Evolutionary conservation across 768 basidiomycete genomes (phyloP).

Genomic region (Russula sp.): DNA sequence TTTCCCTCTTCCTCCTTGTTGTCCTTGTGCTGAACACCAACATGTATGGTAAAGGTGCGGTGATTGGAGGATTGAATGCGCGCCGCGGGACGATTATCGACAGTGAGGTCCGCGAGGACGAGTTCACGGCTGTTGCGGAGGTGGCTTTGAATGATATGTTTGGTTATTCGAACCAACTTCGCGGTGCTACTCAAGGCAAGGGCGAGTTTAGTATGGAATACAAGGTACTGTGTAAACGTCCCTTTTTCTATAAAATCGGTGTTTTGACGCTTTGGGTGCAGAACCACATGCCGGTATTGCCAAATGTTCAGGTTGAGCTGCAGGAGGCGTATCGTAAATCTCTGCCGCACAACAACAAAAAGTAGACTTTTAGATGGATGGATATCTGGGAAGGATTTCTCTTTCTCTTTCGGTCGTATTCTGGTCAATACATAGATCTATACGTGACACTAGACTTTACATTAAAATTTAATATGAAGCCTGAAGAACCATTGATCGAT

Average conservation of each 20-base stretch:
- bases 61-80: slow-evolving; percentile 91
- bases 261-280: slow-evolving; percentile 33
- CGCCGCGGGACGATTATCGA: slow-evolving; percentile 93
- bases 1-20: neutral
- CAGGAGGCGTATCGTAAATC: slow-evolving; percentile 84
- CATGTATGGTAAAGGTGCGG: slow-evolving; percentile 51
- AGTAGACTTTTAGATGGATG: slow-evolving; percentile 44
- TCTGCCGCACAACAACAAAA: slow-evolving; percentile 64
- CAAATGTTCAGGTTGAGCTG: slow-evolving; percentile 83
- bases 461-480: too few relatives aligned
- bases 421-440: too few relatives aligned
- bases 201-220: slow-evolving; percentile 83
- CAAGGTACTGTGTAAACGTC: slow-evolving; percentile 48
- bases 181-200: slow-evolving; percentile 96
- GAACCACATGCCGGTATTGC: slow-evolving; percentile 80
- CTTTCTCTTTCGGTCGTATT: too few relatives aligned
- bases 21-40: slow-evolving; percentile 11
- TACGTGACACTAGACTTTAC: too few relatives aligned
- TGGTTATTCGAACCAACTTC: slow-evolving; percentile 88
- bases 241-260: neutral
- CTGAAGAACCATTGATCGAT: too few relatives aligned
- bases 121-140: slow-evolving; percentile 88
- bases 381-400: too few relatives aligned
- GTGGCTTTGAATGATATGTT: slow-evolving; percentile 99
- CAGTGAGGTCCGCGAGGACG: slow-evolving; percentile 95